Conservation (phyloP, 495 filamentous ascomycete genomes). For the Parathielavia appendiculata region DNA sequence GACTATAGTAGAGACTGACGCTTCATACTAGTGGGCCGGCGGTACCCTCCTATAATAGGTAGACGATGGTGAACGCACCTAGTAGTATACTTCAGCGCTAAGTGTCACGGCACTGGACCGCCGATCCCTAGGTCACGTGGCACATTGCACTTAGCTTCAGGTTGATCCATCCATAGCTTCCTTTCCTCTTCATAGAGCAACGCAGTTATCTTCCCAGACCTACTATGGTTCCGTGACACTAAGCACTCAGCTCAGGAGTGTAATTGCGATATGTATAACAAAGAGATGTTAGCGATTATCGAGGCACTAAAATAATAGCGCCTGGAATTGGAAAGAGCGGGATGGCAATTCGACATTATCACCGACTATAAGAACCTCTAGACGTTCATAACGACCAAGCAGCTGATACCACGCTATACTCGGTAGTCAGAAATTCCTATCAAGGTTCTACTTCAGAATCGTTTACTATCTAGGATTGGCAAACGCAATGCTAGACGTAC, state of each 20-base stretch:
- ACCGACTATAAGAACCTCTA: conserved; percentile 13
- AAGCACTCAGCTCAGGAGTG: conserved; percentile 10
- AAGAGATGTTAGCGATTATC: conserved; percentile 10
- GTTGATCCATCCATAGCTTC: no score
- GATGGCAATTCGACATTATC: background rate
- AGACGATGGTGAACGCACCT: background rate
- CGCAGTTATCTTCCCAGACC: no score
- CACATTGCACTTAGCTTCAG: no score
- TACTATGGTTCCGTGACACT: no score
- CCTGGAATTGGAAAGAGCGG: background rate
- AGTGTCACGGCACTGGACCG: no score
- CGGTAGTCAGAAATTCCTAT: conserved; percentile 14
- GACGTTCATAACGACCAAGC: background rate
- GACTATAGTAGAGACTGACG: background rate
- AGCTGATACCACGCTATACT: background rate
- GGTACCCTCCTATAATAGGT: background rate
- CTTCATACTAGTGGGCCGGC: background rate
- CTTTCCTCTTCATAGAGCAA: no score
- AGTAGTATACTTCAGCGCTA: conserved; percentile 10
- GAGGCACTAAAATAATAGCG: conserved; percentile 9
- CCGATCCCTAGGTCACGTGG: no score
- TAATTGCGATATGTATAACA: conserved; percentile 21
- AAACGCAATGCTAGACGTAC: background rate
- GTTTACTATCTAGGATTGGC: background rate
- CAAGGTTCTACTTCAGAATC: background rate